Conservation (phyloP, 2,329 filamentous ascomycete species). For the Penicillium sp. region DNA sequence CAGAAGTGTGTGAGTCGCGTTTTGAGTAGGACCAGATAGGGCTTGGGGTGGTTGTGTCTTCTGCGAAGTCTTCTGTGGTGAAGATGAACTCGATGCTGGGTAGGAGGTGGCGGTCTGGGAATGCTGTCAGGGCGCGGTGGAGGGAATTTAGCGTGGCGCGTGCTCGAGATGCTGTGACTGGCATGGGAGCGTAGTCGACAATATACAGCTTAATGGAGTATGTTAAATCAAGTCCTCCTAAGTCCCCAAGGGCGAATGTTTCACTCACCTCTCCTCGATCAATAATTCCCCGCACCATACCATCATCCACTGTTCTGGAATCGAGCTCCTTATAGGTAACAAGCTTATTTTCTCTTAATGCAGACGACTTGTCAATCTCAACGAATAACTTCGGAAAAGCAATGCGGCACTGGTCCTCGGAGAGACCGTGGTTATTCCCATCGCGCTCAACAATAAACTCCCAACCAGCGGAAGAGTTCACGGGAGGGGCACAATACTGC, state of each 20-base stretch:
- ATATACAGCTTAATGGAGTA: slow-evolving; percentile 32
- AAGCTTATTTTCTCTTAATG: slow-evolving; percentile 15
- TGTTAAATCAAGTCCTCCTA: not conserved
- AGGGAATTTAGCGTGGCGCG: slow-evolving; percentile 47
- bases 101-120: slow-evolving; percentile 37
- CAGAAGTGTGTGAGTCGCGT: slow-evolving; percentile 34
- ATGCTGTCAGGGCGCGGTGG: slow-evolving; percentile 46
- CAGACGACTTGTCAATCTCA: slow-evolving; percentile 35
- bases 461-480: slow-evolving; percentile 20
- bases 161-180: slow-evolving; percentile 34
- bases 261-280: slow-evolving; percentile 35
- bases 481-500: slow-evolving; percentile 1
- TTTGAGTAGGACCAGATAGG: slow-evolving; percentile 47
- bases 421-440: slow-evolving; percentile 37
- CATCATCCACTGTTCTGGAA: slow-evolving; percentile 30
- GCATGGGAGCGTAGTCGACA: slow-evolving; percentile 33
- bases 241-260: not conserved
- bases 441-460: slow-evolving; percentile 33
- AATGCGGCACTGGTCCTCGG: slow-evolving; percentile 33
- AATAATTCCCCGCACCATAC: slow-evolving; percentile 37
- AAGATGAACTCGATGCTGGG: slow-evolving; percentile 52
- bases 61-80: slow-evolving; percentile 45
- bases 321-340: slow-evolving; percentile 37
- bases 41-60: slow-evolving; percentile 19
- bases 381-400: slow-evolving; percentile 41